Percentiles rank a stretch among this genome's conserved stretches.
These are phyloP conservation scores for Xanthoconium purpureum DNA, from an alignment of 768 basidiomycete genomes.

Conservation along the genomic window DNA sequence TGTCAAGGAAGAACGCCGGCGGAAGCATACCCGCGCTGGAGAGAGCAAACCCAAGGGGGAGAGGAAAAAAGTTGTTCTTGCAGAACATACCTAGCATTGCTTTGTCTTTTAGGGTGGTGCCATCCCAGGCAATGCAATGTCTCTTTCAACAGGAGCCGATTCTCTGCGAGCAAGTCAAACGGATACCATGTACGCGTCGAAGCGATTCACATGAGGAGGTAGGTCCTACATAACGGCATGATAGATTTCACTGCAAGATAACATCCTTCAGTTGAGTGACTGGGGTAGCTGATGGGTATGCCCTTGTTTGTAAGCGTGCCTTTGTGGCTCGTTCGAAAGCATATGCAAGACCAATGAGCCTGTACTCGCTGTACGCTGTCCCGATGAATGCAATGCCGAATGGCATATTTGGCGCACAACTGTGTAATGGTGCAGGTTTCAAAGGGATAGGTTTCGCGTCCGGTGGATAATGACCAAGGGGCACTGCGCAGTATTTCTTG, in stretches of 20 bases:
- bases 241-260: conserved; percentile 13
- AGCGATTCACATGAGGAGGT: neutral
- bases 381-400: conserved; percentile 63
- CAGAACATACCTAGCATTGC: conserved; percentile 55
- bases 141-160: neutral
- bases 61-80: conserved; percentile 81
- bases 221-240: neutral
- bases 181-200: conserved; percentile 1
- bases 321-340: conserved; percentile 67
- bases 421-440: conserved; percentile 41
- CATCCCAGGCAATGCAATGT: conserved; percentile 5
- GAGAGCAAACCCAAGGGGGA: conserved; percentile 87
- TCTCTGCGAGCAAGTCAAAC: neutral
- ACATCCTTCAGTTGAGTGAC: conserved; percentile 47
- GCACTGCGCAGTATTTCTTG: conserved; percentile 35
- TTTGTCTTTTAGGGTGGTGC: conserved; percentile 12
- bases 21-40: conserved; percentile 85
- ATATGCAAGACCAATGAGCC: conserved; percentile 55
- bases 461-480: conserved; percentile 57
- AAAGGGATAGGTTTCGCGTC: conserved; percentile 38
- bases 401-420: conserved; percentile 45
- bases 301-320: conserved; percentile 45
- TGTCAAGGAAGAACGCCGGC: conserved; percentile 90
- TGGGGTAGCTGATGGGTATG: conserved; percentile 53
- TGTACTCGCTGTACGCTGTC: conserved; percentile 57